Evolutionary conservation across 2,329 filamentous ascomycete species (phyloP), one percentile per base, ranked within the genome.

Genomic region (Onygenales sp.): DNA sequence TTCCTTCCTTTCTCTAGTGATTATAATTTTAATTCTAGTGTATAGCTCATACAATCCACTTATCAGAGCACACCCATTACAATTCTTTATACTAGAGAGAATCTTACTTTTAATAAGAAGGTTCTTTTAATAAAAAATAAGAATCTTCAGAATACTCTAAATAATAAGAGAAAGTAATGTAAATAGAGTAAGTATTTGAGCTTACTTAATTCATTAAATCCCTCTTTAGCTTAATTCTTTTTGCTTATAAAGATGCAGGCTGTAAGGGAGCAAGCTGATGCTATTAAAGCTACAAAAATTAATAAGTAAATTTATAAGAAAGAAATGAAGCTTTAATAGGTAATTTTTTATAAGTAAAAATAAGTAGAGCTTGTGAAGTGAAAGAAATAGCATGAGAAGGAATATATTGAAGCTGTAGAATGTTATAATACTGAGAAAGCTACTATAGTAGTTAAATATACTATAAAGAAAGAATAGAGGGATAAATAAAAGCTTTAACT

Each of bases 211-310:
- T 10, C 2, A n/a, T 38, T 27, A 11, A 55, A 48, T 48, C 21
- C 13, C 31, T 44, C 31, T 33, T 9, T 36, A 36, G 36, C 39
- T 43, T 32, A 55, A 44, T 55, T 55, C 44, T 55, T 55, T 38
- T 54, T 36, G 27, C 11, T n/a, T 32, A 36, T 4, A 32, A 55
- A 52, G 9, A 27, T 52, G 7, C 32, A 17, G 14, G 0, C 5
- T 10, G 21, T 45, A 3, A 41, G 27, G 2, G 14, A 43, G 11
- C 10, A 52, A 45, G 2, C 7, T 10, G 9, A 2, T 1, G 39
- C 42, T 13, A 27, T 17, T 44, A n/a, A 55, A 13, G 32, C 36
- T 17, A 2, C 42, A n/a, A 52, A 55, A 35, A 2, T 43, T 38
- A 7, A 52, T 39, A 10, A 49, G 11, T 13, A 45, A 21, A 7